A percentile compares a stretch with the other conserved stretches of the same genome.
Evolutionary conservation across 1,284 basidiomycete species (phyloP).

Genomic region (Apiotrichum sp.): DNA sequence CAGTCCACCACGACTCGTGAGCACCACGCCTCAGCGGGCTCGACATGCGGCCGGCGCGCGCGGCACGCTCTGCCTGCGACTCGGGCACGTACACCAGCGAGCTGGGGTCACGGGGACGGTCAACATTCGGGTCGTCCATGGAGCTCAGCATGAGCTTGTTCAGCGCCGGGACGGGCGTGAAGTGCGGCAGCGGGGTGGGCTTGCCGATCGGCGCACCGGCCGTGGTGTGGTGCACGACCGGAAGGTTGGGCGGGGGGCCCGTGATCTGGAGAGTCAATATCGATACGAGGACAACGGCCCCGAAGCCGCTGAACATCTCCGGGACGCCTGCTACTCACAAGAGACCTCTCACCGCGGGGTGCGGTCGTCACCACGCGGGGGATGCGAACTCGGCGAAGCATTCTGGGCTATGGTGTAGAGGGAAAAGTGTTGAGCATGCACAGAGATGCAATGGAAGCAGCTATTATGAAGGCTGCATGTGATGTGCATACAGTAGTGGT

Average conservation of each 20-base stretch:
- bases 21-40: constrained; percentile 37
- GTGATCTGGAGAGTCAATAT: constrained; percentile 30
- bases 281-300: not conserved
- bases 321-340: constrained; percentile 2
- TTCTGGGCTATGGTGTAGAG: not conserved
- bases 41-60: constrained; percentile 29
- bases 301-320: too few relatives aligned
- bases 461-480: too few relatives aligned
- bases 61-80: constrained; percentile 30
- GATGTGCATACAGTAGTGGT: not conserved
- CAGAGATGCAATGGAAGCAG: too few relatives aligned
- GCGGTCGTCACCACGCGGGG: constrained; percentile 1
- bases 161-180: constrained; percentile 22
- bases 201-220: constrained; percentile 29
- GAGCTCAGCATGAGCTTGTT: constrained; percentile 15
- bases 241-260: constrained; percentile 36
- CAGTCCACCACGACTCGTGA: constrained; percentile 45
- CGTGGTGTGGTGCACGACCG: constrained; percentile 21
- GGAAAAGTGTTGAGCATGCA: not conserved
- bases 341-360: constrained; percentile 4
- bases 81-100: constrained; percentile 36
- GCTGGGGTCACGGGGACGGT: constrained; percentile 6
- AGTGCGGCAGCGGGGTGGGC: constrained; percentile 34
- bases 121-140: constrained; percentile 19
- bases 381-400: constrained; percentile 12